These are phyloP conservation scores for Plasmodium berghei DNA, from an alignment of 169 alveolate genomes.

Conservation along the genomic window DNA sequence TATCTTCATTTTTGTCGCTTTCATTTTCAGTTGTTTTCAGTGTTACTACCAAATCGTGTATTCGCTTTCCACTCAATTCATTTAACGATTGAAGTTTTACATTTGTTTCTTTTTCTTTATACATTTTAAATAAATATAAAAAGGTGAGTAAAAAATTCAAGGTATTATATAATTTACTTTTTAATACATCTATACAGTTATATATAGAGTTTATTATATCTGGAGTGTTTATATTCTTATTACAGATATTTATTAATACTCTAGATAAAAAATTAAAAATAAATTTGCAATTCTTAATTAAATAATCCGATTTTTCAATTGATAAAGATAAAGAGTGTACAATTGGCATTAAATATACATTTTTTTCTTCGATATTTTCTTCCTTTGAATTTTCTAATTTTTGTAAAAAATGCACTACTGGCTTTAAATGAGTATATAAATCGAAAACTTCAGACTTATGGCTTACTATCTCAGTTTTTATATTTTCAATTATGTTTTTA, in stretches of 20 bases:
- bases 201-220: conserved; percentile 69
- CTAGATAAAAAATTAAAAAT: conserved; percentile 58
- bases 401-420: conserved; percentile 67
- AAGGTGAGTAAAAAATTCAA: conserved; percentile 41
- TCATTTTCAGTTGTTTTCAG: neutral
- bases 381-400: conserved; percentile 42
- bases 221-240: conserved; percentile 50
- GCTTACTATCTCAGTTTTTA: conserved; percentile 41
- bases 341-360: conserved; percentile 33
- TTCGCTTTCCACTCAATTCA: neutral
- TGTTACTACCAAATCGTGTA: neutral
- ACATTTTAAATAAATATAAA: conserved; percentile 50
- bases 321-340: conserved; percentile 63
- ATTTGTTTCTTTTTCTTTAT: conserved; percentile 9
- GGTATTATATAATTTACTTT: conserved; percentile 46
- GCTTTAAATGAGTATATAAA: conserved; percentile 62
- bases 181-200: conserved; percentile 55
- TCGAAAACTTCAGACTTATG: conserved; percentile 47
- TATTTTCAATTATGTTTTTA: conserved; percentile 62
- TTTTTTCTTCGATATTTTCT: conserved; percentile 42
- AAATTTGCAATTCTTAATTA: conserved; percentile 65
- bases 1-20: neutral
- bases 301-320: conserved; percentile 41
- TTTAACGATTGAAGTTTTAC: conserved; percentile 21
- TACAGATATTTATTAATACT: conserved; percentile 60